Evolutionary conservation across 805 yeast species (phyloP), one percentile per base, ranked within the genome.

Genomic region (Yamadazyma nakazawae): DNA sequence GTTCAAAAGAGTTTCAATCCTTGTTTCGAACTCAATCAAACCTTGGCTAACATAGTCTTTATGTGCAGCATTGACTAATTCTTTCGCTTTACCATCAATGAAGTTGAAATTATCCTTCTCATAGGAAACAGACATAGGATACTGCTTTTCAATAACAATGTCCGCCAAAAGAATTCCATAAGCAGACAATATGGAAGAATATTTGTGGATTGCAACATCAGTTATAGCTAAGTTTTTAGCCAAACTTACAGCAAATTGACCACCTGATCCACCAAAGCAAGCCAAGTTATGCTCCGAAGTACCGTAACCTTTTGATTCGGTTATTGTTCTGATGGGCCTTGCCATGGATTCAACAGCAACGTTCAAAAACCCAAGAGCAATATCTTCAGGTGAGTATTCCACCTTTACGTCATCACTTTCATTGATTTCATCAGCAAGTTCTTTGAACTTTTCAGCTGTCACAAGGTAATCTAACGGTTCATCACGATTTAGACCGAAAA

Each of bases 1-100:
- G 60, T 90, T 90, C 51, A 90, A 67, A 54, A 77, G 87, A 37
- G 78, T 77, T 57, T 89, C 95, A 45, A 75, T 71, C 21, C 57
- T 61, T 19, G 88, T 74, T 19, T 72, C 66, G 3, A 65, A 62
- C 4, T 62, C 63, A 0, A 55, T 47, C 51, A 67, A 58, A 0
- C 88, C 87, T 62, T 89, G 96, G 1, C 48, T 62, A 36, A 51
- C 37, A 47, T 58, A 72, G 42, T 60, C 70, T 38, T 45, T 44
- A 32, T 63, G 54, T 0, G 88, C 82, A 16, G 67, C 67, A 1
- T 54, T 49, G 5, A 63, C 64, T 49, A 90, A 66, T 5, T 55
- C 61, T 0, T 65, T 64, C 16, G 88, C 71, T 48, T 81, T 76
- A 3, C 54, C 57, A 21, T 74, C 64, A 25, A 88, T 64, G 2